A percentile compares a stretch with the other conserved stretches of the same genome.
phyloP scores from a whole-genome alignment of 2,329 filamentous ascomycete genomes.

The Rhynchosporium secalis region DNA sequence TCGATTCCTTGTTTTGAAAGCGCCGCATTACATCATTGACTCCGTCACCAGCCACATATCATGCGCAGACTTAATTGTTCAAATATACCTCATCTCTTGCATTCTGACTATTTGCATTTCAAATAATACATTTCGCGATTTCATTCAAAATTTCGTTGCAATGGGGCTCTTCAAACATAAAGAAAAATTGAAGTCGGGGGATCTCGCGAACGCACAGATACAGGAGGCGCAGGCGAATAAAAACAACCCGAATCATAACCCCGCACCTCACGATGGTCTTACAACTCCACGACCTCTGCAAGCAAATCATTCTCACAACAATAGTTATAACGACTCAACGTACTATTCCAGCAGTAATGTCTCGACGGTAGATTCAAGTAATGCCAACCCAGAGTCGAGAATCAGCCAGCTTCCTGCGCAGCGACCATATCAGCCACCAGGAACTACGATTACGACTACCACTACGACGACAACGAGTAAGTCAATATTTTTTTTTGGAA shows the following conservation, averaged over 20 bases:
- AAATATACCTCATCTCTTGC: conserved; percentile 5
- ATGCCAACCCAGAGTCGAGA: no score
- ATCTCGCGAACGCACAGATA: conserved; percentile 14
- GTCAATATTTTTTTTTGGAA: neutral
- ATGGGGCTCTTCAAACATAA: conserved; percentile 33
- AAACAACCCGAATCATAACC: conserved; percentile 1
- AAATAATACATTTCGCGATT: neutral
- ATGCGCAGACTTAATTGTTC: conserved; percentile 2
- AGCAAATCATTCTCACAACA: conserved; percentile 17
- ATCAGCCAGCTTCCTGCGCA: conserved; percentile 18
- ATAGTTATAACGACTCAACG: conserved; percentile 31
- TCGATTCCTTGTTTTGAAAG: conserved; percentile 8
- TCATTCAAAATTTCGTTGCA: neutral
- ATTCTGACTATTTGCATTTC: no score
- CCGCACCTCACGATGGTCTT: conserved; percentile 4
- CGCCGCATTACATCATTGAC: conserved; percentile 19
- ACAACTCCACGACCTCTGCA: conserved; percentile 19
- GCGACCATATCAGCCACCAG: conserved; percentile 22
- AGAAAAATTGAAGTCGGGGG: conserved; percentile 22
- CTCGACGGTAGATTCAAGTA: conserved; percentile 24
- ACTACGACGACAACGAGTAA: conserved; percentile 35
- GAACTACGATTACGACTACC: conserved; percentile 33
- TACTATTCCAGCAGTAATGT: conserved; percentile 32
- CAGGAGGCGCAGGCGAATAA: neutral
- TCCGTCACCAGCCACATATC: conserved; percentile 14